A percentile compares a stretch with the other conserved stretches of the same genome.
These are phyloP conservation scores for Parascedosporium putredinis DNA, from an alignment of 2,329 filamentous ascomycete genomes.

Conservation along the genomic window DNA sequence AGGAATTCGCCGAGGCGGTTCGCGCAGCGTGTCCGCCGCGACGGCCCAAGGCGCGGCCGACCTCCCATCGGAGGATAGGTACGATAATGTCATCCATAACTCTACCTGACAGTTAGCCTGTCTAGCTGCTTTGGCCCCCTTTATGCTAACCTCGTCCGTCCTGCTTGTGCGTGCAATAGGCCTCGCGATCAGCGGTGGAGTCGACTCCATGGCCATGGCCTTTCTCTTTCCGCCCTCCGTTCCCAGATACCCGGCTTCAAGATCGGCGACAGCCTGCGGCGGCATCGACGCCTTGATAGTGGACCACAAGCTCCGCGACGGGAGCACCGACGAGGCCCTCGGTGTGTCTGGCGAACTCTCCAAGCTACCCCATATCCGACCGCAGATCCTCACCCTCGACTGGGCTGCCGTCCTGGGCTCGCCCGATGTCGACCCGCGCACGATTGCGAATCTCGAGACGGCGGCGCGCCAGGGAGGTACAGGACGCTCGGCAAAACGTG, in stretches of 20 bases:
- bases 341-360: constrained; percentile 30
- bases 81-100: neutral
- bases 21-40: constrained; percentile 6
- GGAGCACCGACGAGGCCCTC: constrained; percentile 40
- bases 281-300: constrained; percentile 38
- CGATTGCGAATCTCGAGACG: constrained; percentile 61
- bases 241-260: constrained; percentile 21
- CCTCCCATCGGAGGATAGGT: constrained; percentile 4
- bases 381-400: constrained; percentile 20
- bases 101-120: neutral
- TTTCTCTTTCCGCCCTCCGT: constrained; percentile 51
- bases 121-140: neutral
- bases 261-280: constrained; percentile 32
- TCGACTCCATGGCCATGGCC: constrained; percentile 96
- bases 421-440: constrained; percentile 21
- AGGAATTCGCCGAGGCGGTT: constrained; percentile 6
- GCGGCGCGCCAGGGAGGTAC: constrained; percentile 66
- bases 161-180: constrained; percentile 21
- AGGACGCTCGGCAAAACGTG: constrained; percentile 56
- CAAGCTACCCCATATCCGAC: constrained; percentile 22
- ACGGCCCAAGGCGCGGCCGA: neutral
- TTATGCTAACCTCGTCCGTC: too few species aligned
- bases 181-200: constrained; percentile 81
- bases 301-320: constrained; percentile 46
- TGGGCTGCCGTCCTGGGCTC: constrained; percentile 9